Conservation (phyloP, 2,329 filamentous ascomycete genomes). For the Fusarium armeniacum region DNA sequence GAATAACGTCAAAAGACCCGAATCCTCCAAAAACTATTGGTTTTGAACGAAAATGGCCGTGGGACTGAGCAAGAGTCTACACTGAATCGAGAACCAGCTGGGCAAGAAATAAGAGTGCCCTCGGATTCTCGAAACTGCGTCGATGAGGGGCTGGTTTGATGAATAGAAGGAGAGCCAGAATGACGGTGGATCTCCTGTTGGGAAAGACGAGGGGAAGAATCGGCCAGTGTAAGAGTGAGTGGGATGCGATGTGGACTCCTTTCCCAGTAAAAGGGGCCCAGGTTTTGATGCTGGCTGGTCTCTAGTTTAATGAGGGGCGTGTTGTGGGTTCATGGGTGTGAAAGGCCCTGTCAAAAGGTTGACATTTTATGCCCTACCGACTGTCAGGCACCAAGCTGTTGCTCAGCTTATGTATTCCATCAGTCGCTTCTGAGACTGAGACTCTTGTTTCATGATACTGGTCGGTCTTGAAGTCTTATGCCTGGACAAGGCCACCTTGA, state of each 20-base stretch:
- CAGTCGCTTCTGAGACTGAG: slow-evolving; percentile 36
- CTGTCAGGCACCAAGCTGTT: slow-evolving; percentile 38
- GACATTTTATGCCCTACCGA: slow-evolving; percentile 36
- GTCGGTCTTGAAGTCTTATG: slow-evolving; percentile 16
- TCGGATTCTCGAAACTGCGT: slow-evolving; percentile 31
- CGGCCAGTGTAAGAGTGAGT: slow-evolving; percentile 44
- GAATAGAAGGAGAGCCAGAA: slow-evolving; percentile 31
- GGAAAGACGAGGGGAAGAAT: slow-evolving; percentile 31
- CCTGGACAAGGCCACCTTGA: background rate
- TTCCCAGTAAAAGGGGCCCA: slow-evolving; percentile 43
- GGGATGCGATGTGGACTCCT: slow-evolving; percentile 43
- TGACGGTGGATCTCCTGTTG: slow-evolving; percentile 36
- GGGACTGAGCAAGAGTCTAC: slow-evolving; percentile 4
- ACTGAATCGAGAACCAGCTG: slow-evolving; percentile 4
- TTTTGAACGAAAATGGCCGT: slow-evolving; percentile 15
- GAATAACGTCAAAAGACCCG: slow-evolving; percentile 24
- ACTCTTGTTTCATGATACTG: slow-evolving; percentile 36
- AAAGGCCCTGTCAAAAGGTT: slow-evolving; percentile 33
- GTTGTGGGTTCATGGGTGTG: slow-evolving; percentile 37
- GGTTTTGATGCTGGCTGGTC: slow-evolving; percentile 38
- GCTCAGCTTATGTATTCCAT: slow-evolving; percentile 14
- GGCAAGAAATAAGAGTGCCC: slow-evolving; percentile 28
- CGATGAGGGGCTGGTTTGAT: slow-evolving; percentile 38
- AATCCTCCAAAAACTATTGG: slow-evolving; percentile 9
- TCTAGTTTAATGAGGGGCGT: slow-evolving; percentile 45